Evolutionary conservation across 805 yeast species (phyloP).

Genomic region (Metschnikowia gelsemii): DNA sequence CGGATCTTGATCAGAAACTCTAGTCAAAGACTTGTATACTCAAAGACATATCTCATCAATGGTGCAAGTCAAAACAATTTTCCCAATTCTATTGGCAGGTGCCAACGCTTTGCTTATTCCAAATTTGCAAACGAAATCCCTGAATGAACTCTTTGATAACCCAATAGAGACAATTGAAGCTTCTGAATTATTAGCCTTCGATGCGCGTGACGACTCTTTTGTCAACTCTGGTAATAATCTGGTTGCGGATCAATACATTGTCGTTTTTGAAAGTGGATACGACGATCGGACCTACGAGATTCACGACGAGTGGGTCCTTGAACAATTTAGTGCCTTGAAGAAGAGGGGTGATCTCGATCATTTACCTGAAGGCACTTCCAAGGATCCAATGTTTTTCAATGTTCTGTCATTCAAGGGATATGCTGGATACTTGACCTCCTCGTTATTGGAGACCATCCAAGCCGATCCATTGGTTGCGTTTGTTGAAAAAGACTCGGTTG

Average conservation of each 20-base stretch:
- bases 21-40: too few relatives aligned
- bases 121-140: too few relatives aligned
- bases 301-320: slow-evolving; percentile 18
- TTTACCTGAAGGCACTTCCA: slow-evolving; percentile 14
- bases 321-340: slow-evolving; percentile 7
- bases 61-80: not conserved
- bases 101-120: slow-evolving; percentile 16
- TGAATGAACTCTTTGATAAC: too few relatives aligned
- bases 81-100: slow-evolving; percentile 11
- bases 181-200: too few relatives aligned
- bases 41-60: too few relatives aligned
- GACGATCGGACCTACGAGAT: slow-evolving; percentile 7
- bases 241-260: slow-evolving; percentile 18
- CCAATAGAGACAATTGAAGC: not conserved
- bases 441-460: slow-evolving; percentile 17
- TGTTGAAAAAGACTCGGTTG: slow-evolving; percentile 26
- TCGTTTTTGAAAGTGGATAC: slow-evolving; percentile 18
- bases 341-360: slow-evolving; percentile 26
- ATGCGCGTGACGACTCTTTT: not conserved
- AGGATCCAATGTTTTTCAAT: slow-evolving; percentile 12
- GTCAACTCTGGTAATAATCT: slow-evolving; percentile 1
- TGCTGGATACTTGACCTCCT: slow-evolving; percentile 23
- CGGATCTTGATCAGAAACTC: too few relatives aligned
- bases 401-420: slow-evolving; percentile 22
- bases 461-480: slow-evolving; percentile 21